Percentiles rank a stretch among this genome's conserved stretches.
Evolutionary conservation across 306 rosid species (phyloP).

Genomic region (Prunus kanzakura): DNA sequence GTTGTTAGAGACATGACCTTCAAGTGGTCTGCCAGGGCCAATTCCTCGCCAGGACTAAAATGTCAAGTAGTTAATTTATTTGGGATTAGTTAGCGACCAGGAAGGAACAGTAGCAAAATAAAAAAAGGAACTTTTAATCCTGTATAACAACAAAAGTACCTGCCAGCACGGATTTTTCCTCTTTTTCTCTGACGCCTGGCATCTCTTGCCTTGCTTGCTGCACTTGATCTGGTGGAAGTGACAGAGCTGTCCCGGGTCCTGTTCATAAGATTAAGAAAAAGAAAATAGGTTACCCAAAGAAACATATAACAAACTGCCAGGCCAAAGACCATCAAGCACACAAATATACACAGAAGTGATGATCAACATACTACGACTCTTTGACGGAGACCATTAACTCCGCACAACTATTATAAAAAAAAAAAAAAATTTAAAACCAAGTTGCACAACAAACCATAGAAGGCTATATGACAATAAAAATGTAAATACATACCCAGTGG

Average conservation of each 20-base stretch:
- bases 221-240: conserved; percentile 56
- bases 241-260: conserved; percentile 72
- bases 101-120: background rate
- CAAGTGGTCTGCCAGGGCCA: conserved; percentile 86
- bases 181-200: conserved; percentile 78
- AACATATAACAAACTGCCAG: too few relatives aligned
- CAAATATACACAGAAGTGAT: background rate
- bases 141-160: conserved; percentile 44
- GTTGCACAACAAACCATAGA: background rate
- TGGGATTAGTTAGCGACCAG: conserved; percentile 5
- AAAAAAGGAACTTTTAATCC: conserved; percentile 1
- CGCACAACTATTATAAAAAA: background rate
- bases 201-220: conserved; percentile 83
- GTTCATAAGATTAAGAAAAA: conserved; percentile 35
- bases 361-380: background rate
- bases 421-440: background rate
- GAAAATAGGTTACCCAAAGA: background rate
- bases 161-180: conserved; percentile 96
- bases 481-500: conserved; percentile 63
- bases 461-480: conserved; percentile 7
- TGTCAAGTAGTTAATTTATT: conserved; percentile 19
- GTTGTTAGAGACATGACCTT: conserved; percentile 73
- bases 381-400: background rate
- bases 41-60: conserved; percentile 86
- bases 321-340: background rate